Evolutionary conservation across 331 rosid genomes (phyloP), one percentile per base, ranked within the genome.

Genomic region (Saraca asoca): DNA sequence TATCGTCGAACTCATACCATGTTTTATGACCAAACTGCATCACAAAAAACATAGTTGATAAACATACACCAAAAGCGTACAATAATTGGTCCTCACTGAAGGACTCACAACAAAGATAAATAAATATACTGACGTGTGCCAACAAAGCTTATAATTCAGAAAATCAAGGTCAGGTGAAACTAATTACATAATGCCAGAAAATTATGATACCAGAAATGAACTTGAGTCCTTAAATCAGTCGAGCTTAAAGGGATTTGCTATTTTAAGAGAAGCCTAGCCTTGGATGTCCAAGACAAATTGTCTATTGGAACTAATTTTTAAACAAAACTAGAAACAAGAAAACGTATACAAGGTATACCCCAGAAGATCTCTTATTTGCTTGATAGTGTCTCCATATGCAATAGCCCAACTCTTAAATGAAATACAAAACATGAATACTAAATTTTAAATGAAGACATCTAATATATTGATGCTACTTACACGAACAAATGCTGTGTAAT

Each of bases 1-100:
- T 83, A 68, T 91, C 98, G 58, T 91, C 91, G 54, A 91, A 91
- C 77, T 87, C 96, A 9, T 78, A 87, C 96, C 98, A 89, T 51
- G 14, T 65, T 17, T 78, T 83, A 19, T 66, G 19, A 31, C 80
- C 85, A 35, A 72, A 80, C 98, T 91, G 93, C 82, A 77, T 20
- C 14, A 37, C 52, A 72, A 60, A 17, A 81, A 51, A 19, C 31
- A 24, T 3, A 3, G 31, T 24, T 24, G n/a, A n/a, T n/a, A 24
- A 24, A 3, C 31, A 24, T 3, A 24, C 1, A 24, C 31, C 3
- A 3, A 24, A 24, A 24, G 3, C 1, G 31, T 3, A 24, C 31
- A 24, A 24, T 24, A 24, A 24, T 24, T 24, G 1, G 31, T 24
- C 31, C 31, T 24, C 3, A 24, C 31, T 24, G 3, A 24, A 24